phyloP scores from a whole-genome alignment of 768 basidiomycete species.

The Boletus subparvulus region DNA sequence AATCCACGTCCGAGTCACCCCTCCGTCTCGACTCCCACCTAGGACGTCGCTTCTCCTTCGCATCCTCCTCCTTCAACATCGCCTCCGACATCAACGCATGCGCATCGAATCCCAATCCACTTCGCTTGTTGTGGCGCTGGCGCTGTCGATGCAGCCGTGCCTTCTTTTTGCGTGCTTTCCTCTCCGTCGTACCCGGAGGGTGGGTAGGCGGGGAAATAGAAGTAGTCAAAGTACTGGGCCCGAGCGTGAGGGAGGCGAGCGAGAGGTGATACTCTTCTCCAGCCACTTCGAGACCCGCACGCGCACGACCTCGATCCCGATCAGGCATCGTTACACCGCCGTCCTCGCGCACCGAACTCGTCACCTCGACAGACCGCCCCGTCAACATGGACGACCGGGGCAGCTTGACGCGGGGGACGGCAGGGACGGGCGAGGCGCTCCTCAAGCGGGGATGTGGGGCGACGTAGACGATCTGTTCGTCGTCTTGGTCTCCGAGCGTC shows the following conservation, averaged over 20 bases:
- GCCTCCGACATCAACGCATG: conserved; percentile 46
- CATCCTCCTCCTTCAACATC: conserved; percentile 38
- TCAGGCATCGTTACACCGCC: background rate
- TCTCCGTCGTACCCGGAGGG: conserved; percentile 21
- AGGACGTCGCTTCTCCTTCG: conserved; percentile 34
- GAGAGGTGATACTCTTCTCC: conserved; percentile 16
- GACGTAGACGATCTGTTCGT: conserved; percentile 72
- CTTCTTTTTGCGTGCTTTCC: conserved; percentile 26
- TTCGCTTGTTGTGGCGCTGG: conserved; percentile 19
- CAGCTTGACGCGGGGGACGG: conserved; percentile 15
- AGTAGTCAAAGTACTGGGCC: background rate
- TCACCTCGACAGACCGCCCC: conserved; percentile 3
- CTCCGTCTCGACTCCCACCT: conserved; percentile 51
- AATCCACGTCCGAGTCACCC: conserved; percentile 69
- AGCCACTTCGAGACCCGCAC: background rate
- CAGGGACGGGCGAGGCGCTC: conserved; percentile 12
- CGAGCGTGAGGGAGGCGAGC: conserved; percentile 30
- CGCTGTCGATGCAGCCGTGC: conserved; percentile 11
- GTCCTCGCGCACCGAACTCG: conserved; percentile 11
- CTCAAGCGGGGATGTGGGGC: conserved; percentile 63
- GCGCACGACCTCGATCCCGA: background rate
- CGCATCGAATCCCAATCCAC: conserved; percentile 38
- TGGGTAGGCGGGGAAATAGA: conserved; percentile 10
- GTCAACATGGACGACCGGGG: conserved; percentile 29
- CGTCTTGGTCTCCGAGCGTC: conserved; percentile 20